phyloP scores from a whole-genome alignment of 2,329 filamentous ascomycete genomes.

The Phoma sp. region DNA sequence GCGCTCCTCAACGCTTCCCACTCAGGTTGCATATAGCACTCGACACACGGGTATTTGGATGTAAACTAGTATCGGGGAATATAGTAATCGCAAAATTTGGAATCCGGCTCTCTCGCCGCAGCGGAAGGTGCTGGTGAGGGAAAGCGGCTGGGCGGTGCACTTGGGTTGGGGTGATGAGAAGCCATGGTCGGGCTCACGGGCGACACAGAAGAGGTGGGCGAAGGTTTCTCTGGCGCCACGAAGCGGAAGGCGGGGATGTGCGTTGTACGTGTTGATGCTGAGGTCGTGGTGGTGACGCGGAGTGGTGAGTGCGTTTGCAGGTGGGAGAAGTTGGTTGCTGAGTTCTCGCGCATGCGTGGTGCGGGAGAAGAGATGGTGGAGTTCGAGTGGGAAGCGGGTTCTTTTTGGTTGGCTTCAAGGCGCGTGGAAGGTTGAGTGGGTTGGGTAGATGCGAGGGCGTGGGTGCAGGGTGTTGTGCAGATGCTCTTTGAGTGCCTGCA shows the following conservation, averaged over 20 bases:
- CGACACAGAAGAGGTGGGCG: conserved; percentile 4
- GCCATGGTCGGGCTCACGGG: conserved; percentile 6
- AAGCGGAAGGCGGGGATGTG: conserved; percentile 13
- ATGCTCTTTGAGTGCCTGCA: conserved; percentile 34
- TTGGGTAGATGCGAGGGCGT: conserved; percentile 18
- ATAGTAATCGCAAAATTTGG: conserved; percentile 28
- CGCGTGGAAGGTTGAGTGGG: not conserved
- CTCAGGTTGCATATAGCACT: conserved; percentile 31
- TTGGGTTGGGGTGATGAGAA: not conserved
- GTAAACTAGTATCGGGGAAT: conserved; percentile 24
- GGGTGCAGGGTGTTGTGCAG: conserved; percentile 36
- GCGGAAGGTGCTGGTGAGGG: not conserved
- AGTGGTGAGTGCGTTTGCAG: not conserved
- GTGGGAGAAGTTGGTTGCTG: not conserved
- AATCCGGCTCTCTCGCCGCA: not conserved
- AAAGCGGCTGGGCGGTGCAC: conserved; percentile 1
- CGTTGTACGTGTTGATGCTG: not conserved
- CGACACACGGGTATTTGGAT: conserved; percentile 30
- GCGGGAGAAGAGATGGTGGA: conserved; percentile 15
- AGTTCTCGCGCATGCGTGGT: not conserved
- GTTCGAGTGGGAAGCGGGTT: conserved; percentile 12
- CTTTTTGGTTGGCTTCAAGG: not conserved
- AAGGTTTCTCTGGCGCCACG: conserved; percentile 4
- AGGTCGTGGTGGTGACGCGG: not conserved
- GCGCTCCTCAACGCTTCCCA: conserved; percentile 16